These are phyloP conservation scores for Pseudomassariella vexata DNA, from an alignment of 2,329 filamentous ascomycete genomes.

Conservation along the genomic window DNA sequence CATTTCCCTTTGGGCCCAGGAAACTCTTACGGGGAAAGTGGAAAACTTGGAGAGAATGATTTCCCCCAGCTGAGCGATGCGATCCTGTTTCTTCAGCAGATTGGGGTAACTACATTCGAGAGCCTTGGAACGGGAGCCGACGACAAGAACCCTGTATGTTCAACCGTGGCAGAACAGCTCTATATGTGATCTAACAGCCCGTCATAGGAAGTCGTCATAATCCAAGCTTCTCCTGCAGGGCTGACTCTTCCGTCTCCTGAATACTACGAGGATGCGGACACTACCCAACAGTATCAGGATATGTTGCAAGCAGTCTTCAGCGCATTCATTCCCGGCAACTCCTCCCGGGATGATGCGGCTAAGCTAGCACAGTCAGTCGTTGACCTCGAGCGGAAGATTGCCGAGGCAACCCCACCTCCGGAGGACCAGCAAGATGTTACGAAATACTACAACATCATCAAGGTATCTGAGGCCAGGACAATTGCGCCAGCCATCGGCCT, in stretches of 20 bases:
- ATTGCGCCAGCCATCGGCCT: slow-evolving; percentile 53
- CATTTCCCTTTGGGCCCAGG: slow-evolving; percentile 33
- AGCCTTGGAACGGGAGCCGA: slow-evolving; percentile 32
- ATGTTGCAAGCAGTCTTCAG: slow-evolving; percentile 33
- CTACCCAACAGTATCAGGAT: slow-evolving; percentile 44
- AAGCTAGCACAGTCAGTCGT: slow-evolving; percentile 37
- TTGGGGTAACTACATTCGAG: slow-evolving; percentile 35
- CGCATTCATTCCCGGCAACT: slow-evolving; percentile 20
- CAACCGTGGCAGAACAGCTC: not conserved
- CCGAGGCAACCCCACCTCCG: slow-evolving; percentile 50
- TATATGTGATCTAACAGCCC: slow-evolving; percentile 7
- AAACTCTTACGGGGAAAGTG: slow-evolving; percentile 11
- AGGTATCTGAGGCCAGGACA: slow-evolving; percentile 46
- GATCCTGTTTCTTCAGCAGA: slow-evolving; percentile 37
- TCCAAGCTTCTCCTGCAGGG: slow-evolving; percentile 35
- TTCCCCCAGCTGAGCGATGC: slow-evolving; percentile 35
- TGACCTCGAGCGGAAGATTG: slow-evolving; percentile 57
- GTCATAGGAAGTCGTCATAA: slow-evolving; percentile 23
- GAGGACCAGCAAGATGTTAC: slow-evolving; percentile 57
- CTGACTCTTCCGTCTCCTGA: slow-evolving; percentile 58
- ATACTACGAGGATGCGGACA: slow-evolving; percentile 50
- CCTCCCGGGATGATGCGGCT: slow-evolving; percentile 14
- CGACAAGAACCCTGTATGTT: slow-evolving; percentile 32
- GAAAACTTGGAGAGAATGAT: slow-evolving; percentile 17
- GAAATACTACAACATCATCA: slow-evolving; percentile 62